Conservation (phyloP, 169 alveolate species). For the Cardiosporidium cionae region DNA sequence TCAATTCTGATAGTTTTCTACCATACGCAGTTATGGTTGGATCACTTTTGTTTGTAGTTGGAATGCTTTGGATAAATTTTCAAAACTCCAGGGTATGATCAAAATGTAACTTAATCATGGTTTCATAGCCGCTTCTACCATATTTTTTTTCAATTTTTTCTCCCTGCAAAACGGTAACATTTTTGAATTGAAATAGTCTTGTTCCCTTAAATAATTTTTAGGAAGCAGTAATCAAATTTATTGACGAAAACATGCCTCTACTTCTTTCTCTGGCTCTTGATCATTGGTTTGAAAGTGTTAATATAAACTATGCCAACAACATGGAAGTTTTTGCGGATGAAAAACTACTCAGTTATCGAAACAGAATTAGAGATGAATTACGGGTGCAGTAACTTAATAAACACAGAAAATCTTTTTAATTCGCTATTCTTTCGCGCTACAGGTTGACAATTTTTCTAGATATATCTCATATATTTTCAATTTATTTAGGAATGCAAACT, state of each 20-base stretch:
- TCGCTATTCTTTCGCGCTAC: no score
- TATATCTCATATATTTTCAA: no score
- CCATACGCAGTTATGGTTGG: constrained; percentile 49
- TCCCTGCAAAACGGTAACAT: background rate
- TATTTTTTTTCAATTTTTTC: background rate
- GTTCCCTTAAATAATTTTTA: background rate
- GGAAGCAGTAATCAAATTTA: constrained; percentile 34
- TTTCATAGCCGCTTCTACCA: background rate
- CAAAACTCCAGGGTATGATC: constrained; percentile 34
- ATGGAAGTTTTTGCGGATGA: constrained; percentile 16
- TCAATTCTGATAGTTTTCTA: constrained; percentile 43
- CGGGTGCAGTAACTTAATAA: no score
- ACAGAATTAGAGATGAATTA: constrained; percentile 13
- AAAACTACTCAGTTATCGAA: constrained; percentile 8
- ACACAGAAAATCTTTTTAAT: no score
- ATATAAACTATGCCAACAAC: constrained; percentile 18
- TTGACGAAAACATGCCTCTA: constrained; percentile 40
- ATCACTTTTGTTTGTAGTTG: constrained; percentile 34
- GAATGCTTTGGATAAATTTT: constrained; percentile 36
- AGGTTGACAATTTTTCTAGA: no score
- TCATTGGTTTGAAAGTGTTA: constrained; percentile 45
- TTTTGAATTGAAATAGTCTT: background rate
- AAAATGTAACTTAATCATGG: background rate
- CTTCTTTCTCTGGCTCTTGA: constrained; percentile 44
- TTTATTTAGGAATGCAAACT: no score